A percentile compares a stretch with the other conserved stretches of the same genome.
These are phyloP conservation scores for Chaetomium cochliodes DNA, from an alignment of 495 filamentous ascomycete species.

Conservation along the genomic window DNA sequence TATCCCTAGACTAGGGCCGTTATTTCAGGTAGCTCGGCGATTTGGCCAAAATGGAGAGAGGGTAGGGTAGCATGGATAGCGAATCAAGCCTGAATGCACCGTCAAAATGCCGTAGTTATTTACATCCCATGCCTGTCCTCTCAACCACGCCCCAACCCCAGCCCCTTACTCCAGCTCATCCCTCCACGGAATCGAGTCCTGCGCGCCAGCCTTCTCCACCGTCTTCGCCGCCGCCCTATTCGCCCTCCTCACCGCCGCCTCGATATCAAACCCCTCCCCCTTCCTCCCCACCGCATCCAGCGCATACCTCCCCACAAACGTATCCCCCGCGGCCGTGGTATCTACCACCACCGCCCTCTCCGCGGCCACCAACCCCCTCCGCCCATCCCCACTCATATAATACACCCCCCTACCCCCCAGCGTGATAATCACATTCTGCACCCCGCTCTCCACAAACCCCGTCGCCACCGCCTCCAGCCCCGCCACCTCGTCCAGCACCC, in stretches of 20 bases:
- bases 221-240: conserved; percentile 72
- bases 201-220: conserved; percentile 77
- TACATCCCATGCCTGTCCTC: background rate
- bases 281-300: conserved; percentile 52
- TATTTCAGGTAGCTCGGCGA: too few relatives aligned
- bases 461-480: conserved; percentile 46
- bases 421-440: conserved; percentile 76
- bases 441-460: conserved; percentile 64
- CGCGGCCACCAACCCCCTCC: conserved; percentile 51
- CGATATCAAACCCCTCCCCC: conserved; percentile 50
- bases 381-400: conserved; percentile 41
- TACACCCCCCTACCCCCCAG: conserved; percentile 76
- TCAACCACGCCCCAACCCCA: too few relatives aligned
- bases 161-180: conserved; percentile 59
- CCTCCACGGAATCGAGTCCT: conserved; percentile 83
- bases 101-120: background rate
- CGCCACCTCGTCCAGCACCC: conserved; percentile 49
- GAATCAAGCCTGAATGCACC: too few relatives aligned
- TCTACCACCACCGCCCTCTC: conserved; percentile 74
- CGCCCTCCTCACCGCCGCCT: conserved; percentile 62
- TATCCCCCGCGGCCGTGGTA: conserved; percentile 93
- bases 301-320: conserved; percentile 87
- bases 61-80: background rate
- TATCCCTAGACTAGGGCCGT: conserved; percentile 33
- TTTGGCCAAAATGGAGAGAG: background rate